These are phyloP conservation scores for Sporothrix mexicana DNA, from an alignment of 2,329 filamentous ascomycete genomes.

Conservation along the genomic window DNA sequence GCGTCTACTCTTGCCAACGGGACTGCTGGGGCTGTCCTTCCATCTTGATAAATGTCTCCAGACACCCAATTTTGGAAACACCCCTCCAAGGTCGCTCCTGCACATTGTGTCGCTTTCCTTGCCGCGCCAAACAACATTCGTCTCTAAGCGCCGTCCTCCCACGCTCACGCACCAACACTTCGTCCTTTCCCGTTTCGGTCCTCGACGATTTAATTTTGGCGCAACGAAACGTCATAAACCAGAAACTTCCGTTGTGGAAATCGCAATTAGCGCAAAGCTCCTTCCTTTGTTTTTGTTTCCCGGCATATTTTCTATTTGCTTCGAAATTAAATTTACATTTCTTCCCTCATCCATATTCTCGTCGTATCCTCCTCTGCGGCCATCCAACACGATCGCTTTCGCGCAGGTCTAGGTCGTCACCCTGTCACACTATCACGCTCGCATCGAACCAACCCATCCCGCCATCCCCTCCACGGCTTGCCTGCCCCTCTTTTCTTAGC, in stretches of 20 bases:
- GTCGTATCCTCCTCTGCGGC: neutral
- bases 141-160: conserved; percentile 36
- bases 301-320: neutral
- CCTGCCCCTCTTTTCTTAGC: conserved; percentile 13
- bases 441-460: neutral
- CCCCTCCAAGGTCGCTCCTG: conserved; percentile 14
- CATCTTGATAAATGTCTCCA: neutral
- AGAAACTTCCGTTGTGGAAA: neutral
- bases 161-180: neutral
- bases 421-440: conserved; percentile 24
- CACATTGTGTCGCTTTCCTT: conserved; percentile 20
- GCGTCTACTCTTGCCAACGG: neutral
- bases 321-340: neutral
- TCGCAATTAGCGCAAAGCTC: neutral
- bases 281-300: neutral
- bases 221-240: conserved; percentile 25
- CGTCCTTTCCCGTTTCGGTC: conserved; percentile 1
- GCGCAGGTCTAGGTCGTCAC: neutral
- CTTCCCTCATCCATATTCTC: neutral
- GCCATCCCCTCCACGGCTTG: conserved; percentile 6
- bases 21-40: neutral
- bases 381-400: neutral
- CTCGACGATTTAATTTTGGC: conserved; percentile 31
- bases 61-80: conserved; percentile 2
- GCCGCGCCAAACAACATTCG: conserved; percentile 37